Percentiles rank a stretch among this genome's conserved stretches.
Evolutionary conservation across 164 flowering plant genomes (phyloP).

Genomic region (Vitis cinerea): DNA sequence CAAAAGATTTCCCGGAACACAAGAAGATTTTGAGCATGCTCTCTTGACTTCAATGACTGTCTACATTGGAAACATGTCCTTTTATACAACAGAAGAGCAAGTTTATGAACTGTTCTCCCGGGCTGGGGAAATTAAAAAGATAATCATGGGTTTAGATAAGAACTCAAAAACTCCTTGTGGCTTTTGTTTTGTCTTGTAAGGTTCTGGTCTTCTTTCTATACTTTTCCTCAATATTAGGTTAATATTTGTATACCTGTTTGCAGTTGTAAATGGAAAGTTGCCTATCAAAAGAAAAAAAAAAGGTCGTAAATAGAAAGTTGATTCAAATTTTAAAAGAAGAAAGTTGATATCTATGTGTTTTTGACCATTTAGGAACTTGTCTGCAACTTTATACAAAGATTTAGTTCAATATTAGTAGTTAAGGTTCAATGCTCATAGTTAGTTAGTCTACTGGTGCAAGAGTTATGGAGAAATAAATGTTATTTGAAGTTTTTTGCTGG

Average conservation of each 20-base stretch:
- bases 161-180: conserved; percentile 97
- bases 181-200: conserved; percentile 91
- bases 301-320: too few relatives aligned
- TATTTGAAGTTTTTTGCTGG: not conserved
- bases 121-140: conserved; percentile 93
- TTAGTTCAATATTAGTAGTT: too few relatives aligned
- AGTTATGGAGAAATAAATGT: not conserved
- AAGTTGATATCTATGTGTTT: not conserved
- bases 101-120: conserved; percentile 89
- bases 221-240: not conserved
- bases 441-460: not conserved
- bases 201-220: not conserved
- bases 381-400: not conserved
- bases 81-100: conserved; percentile 97
- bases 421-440: too few relatives aligned
- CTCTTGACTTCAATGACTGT: conserved; percentile 69
- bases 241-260: not conserved
- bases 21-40: conserved; percentile 88
- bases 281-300: too few relatives aligned
- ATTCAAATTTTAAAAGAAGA: too few relatives aligned
- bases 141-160: conserved; percentile 96
- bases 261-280: too few relatives aligned
- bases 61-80: conserved; percentile 93
- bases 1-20: conserved; percentile 83
- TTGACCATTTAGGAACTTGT: not conserved